Evolutionary conservation across 2,329 filamentous ascomycete genomes (phyloP).

Genomic region (Magnaporthiopsis rhizophila): DNA sequence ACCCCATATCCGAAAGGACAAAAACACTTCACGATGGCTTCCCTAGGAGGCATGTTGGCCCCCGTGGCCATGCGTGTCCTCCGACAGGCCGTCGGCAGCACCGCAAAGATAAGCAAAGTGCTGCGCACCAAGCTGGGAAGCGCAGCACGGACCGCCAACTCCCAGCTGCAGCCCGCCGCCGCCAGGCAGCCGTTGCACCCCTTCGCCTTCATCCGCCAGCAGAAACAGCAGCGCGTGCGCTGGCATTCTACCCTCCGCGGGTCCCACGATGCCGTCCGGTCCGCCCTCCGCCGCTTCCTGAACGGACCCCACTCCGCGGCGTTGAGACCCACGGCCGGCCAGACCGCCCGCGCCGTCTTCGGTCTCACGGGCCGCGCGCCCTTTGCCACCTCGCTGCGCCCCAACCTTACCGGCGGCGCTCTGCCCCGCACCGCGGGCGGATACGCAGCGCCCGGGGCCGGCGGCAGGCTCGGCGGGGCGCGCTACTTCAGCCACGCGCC

Average conservation of each 20-base stretch:
- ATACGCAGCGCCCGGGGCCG: constrained; percentile 66
- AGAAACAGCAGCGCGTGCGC: constrained; percentile 35
- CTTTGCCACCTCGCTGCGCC: constrained; percentile 81
- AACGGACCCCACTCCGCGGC: constrained; percentile 24
- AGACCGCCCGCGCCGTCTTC: constrained; percentile 41
- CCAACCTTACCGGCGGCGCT: constrained; percentile 84
- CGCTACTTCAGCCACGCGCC: constrained; percentile 89
- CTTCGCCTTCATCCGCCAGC: constrained; percentile 39
- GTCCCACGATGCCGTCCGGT: constrained; percentile 30
- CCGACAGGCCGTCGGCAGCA: constrained; percentile 35
- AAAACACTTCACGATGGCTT: constrained; percentile 38
- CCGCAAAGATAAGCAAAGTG: constrained; percentile 39
- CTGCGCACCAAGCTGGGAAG: constrained; percentile 41
- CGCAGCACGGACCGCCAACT: constrained; percentile 34
- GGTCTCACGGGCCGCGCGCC: constrained; percentile 69
- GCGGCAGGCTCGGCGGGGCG: constrained; percentile 48
- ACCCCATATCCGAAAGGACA: constrained; percentile 9
- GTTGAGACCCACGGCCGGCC: constrained; percentile 20
- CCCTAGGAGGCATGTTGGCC: constrained; percentile 49
- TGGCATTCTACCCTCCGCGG: constrained; percentile 40
- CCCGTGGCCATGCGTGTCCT: constrained; percentile 47
- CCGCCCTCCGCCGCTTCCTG: constrained; percentile 40
- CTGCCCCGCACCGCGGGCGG: constrained; percentile 80
- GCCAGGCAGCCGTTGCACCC: constrained; percentile 42
- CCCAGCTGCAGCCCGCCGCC: constrained; percentile 32